Evolutionary conservation across 169 alveolate species (phyloP), one percentile per base, ranked within the genome.

Genomic region (Babesia bovis): DNA sequence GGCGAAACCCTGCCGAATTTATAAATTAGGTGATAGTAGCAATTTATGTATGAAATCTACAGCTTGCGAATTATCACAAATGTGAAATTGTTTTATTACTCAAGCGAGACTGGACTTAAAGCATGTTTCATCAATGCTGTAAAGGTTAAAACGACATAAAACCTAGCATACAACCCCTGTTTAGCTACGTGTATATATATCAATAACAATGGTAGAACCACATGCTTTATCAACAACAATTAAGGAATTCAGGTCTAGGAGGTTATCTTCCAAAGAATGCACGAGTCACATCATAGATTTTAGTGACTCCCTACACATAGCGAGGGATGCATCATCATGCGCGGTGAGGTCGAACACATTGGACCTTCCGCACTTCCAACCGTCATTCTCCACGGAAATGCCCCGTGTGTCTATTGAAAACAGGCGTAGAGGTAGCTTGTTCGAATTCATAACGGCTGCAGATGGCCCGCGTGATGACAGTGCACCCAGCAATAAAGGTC

Each of bases 121-220:
- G n/a, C n/a, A n/a, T n/a, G n/a, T n/a, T n/a, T n/a, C n/a, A n/a
- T n/a, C n/a, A n/a, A n/a, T n/a, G n/a, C n/a, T n/a, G n/a, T n/a
- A n/a, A n/a, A n/a, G n/a, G n/a, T n/a, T n/a, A n/a, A n/a, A n/a
- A n/a, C n/a, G n/a, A n/a, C n/a, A n/a, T n/a, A n/a, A n/a, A n/a
- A n/a, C n/a, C n/a, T n/a, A n/a, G n/a, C n/a, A n/a, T n/a, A n/a
- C n/a, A n/a, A n/a, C n/a, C n/a, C n/a, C n/a, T n/a, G n/a, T n/a
- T n/a, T n/a, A n/a, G n/a, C n/a, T n/a, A n/a, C n/a, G n/a, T n/a
- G n/a, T n/a, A n/a, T n/a, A n/a, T n/a, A n/a, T n/a, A n/a, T n/a
- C n/a, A n/a, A n/a, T n/a, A n/a, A n/a, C n/a, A n/a, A 60, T 60
- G 71, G 71, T 41, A 13, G 35, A 42, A 32, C 26, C 61, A 15